Percentiles rank a stretch among this genome's conserved stretches.
Conservation (phyloP, 257 asterid genomes). For the Lantana camara region DNA sequence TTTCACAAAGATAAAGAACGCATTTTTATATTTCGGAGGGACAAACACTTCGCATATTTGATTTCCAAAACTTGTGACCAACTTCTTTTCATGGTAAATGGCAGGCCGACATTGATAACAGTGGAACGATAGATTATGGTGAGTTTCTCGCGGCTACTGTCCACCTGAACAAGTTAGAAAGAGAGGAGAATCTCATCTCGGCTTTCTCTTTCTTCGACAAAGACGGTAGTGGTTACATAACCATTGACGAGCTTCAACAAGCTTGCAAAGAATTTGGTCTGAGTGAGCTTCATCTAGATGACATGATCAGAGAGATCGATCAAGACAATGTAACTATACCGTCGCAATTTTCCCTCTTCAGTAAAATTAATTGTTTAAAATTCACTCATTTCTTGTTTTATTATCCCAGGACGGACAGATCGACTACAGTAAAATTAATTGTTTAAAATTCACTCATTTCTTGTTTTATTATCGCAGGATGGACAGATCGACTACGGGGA, state of each 20-base stretch:
- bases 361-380: background rate
- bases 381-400: no score
- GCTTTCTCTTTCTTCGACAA: constrained; percentile 92
- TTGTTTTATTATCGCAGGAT: constrained; percentile 40
- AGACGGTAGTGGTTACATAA: constrained; percentile 93
- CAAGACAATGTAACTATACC: constrained; percentile 74
- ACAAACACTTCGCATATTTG: no score
- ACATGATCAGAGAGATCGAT: constrained; percentile 86
- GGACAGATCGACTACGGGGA: constrained; percentile 65
- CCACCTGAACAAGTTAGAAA: constrained; percentile 91
- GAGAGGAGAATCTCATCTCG: constrained; percentile 82
- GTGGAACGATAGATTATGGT: constrained; percentile 91
- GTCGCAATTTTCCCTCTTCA: background rate
- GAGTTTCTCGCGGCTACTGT: constrained; percentile 98
- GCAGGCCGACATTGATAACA: constrained; percentile 93
- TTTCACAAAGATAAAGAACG: no score
- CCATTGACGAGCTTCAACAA: constrained; percentile 93
- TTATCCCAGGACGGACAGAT: constrained; percentile 62
- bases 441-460: no score
- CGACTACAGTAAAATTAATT: constrained; percentile 53
- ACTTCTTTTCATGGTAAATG: constrained; percentile 21
- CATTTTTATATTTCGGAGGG: no score
- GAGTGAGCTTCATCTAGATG: constrained; percentile 83
- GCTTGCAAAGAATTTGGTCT: constrained; percentile 93
- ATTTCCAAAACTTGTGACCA: background rate